Percentiles rank a stretch among this genome's conserved stretches.
These are phyloP conservation scores for Stagonosporopsis chrysanthemi DNA, from an alignment of 2,329 filamentous ascomycete species.

Conservation along the genomic window DNA sequence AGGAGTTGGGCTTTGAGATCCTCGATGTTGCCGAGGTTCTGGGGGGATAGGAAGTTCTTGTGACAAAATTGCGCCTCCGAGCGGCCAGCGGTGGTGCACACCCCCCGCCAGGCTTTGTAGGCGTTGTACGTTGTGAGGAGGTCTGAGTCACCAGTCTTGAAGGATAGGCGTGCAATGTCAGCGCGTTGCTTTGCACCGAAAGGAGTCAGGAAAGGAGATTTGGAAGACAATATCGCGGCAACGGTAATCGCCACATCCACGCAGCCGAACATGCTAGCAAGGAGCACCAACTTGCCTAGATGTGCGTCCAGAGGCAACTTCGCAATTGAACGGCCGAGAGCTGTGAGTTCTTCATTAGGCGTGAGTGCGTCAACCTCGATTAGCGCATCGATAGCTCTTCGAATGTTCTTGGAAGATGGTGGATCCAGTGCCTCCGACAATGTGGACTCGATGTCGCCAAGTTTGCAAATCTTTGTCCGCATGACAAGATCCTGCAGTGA, in stretches of 20 bases:
- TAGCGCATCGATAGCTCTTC: conserved; percentile 88
- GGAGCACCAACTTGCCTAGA: conserved; percentile 88
- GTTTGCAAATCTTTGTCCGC: conserved; percentile 95
- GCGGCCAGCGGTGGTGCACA: conserved; percentile 72
- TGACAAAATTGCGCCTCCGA: conserved; percentile 91
- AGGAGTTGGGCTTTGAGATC: conserved; percentile 93
- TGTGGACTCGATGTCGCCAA: conserved; percentile 91
- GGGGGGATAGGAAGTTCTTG: conserved; percentile 91
- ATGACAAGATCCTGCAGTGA: conserved; percentile 95
- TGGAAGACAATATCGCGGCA: conserved; percentile 91
- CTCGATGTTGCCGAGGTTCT: conserved; percentile 89
- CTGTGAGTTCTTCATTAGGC: conserved; percentile 79
- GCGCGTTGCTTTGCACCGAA: conserved; percentile 85
- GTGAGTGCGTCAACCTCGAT: conserved; percentile 93
- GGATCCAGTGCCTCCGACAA: conserved; percentile 87
- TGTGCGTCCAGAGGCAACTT: conserved; percentile 92
- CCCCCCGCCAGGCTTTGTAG: conserved; percentile 85
- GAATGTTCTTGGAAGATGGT: conserved; percentile 89
- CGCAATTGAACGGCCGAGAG: conserved; percentile 84
- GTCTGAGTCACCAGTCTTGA: conserved; percentile 87
- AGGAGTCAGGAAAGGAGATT: conserved; percentile 88
- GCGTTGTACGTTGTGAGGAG: conserved; percentile 93
- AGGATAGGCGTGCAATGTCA: conserved; percentile 78
- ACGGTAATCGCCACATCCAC: conserved; percentile 91
- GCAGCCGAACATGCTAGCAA: conserved; percentile 87